Percentiles rank a stretch among this genome's conserved stretches.
Conservation (phyloP, 805 yeast species). For the Cyberlindnera misumaiensis region DNA sequence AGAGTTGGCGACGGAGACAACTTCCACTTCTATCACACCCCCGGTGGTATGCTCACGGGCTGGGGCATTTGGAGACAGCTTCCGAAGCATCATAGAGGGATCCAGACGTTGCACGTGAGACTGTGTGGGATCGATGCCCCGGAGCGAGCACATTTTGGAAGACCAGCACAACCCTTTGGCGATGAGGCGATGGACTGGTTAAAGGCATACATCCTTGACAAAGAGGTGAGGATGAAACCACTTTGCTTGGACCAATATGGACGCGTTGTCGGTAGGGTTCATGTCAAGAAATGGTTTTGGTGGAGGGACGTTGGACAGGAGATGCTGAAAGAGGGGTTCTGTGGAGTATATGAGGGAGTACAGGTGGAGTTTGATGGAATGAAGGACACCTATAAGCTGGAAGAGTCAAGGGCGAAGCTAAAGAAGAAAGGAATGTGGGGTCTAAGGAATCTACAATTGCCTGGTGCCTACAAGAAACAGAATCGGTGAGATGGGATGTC, state of each 20-base stretch:
- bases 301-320: slow-evolving; percentile 77
- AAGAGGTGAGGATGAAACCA: slow-evolving; percentile 68
- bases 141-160: slow-evolving; percentile 90
- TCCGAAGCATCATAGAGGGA: slow-evolving; percentile 48
- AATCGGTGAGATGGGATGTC: slow-evolving; percentile 20
- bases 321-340: slow-evolving; percentile 80
- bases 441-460: slow-evolving; percentile 46
- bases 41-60: slow-evolving; percentile 82
- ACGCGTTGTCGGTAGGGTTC: slow-evolving; percentile 69
- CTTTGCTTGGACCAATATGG: slow-evolving; percentile 82
- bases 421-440: slow-evolving; percentile 66
- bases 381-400: slow-evolving; percentile 49
- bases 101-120: slow-evolving; percentile 70
- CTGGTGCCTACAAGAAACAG: slow-evolving; percentile 67
- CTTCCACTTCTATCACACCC: slow-evolving; percentile 86
- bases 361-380: slow-evolving; percentile 79
- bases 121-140: slow-evolving; percentile 97
- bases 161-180: slow-evolving; percentile 82
- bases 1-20: slow-evolving; percentile 96
- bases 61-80: slow-evolving; percentile 85
- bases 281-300: slow-evolving; percentile 55
- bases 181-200: slow-evolving; percentile 84
- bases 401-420: slow-evolving; percentile 55
- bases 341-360: slow-evolving; percentile 81
- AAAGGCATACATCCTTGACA: slow-evolving; percentile 54